These are phyloP conservation scores for Boletellus sp. DNA, from an alignment of 1,284 basidiomycete species.

Conservation along the genomic window DNA sequence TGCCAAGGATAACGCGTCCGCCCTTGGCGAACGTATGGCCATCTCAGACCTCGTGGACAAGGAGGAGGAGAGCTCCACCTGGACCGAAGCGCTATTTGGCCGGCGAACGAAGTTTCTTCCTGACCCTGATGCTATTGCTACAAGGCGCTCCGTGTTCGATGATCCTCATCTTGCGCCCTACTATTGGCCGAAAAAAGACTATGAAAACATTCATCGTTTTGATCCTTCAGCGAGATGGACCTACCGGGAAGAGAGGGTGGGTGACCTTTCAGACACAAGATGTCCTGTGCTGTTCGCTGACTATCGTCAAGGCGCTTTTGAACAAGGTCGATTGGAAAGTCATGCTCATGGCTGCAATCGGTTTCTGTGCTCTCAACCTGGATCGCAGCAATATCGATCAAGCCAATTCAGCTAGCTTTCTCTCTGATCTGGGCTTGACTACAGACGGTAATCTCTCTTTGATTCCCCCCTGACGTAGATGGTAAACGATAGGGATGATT, in stretches of 20 bases:
- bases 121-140: conserved; percentile 10
- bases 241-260: conserved; percentile 57
- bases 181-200: conserved; percentile 53
- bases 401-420: conserved; percentile 66
- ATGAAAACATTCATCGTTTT: conserved; percentile 66
- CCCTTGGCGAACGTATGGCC: not conserved
- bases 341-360: conserved; percentile 44
- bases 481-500: not conserved
- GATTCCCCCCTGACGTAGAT: not conserved
- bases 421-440: conserved; percentile 58
- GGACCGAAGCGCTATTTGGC: conserved; percentile 2
- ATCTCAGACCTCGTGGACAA: conserved; percentile 3
- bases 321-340: conserved; percentile 51
- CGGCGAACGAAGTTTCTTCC: not conserved
- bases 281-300: not conserved
- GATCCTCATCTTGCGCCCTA: conserved; percentile 48
- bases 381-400: conserved; percentile 53
- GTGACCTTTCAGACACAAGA: conserved; percentile 12
- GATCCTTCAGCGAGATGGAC: conserved; percentile 70
- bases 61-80: conserved; percentile 3
- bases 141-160: conserved; percentile 52
- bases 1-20: not conserved
- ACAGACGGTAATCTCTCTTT: conserved; percentile 43
- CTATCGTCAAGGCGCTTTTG: conserved; percentile 25
- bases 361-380: conserved; percentile 45